Conservation (phyloP, 345 rosid species). For the Citrus mangshanensis region DNA sequence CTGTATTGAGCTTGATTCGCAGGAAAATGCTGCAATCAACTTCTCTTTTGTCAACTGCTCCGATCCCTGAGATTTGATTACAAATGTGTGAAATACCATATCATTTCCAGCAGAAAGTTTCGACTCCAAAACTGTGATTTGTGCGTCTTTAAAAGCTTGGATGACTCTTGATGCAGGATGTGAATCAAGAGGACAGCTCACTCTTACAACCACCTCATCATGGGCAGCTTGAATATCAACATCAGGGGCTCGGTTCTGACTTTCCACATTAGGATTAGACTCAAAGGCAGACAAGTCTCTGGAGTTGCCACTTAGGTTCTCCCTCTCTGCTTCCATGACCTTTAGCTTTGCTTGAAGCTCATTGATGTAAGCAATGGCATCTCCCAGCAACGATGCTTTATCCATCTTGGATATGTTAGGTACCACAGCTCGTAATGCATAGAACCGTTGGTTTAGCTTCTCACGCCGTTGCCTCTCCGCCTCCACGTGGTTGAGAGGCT, state of each 20-base stretch:
- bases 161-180: constrained; percentile 81
- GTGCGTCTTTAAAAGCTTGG: constrained; percentile 69
- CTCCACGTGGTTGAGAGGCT: constrained; percentile 95
- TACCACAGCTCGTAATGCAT: constrained; percentile 87
- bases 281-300: constrained; percentile 35
- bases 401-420: constrained; percentile 99
- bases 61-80: constrained; percentile 63
- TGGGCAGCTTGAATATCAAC: constrained; percentile 58
- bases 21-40: constrained; percentile 60
- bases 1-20: constrained; percentile 43
- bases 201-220: constrained; percentile 67
- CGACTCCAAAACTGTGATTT: constrained; percentile 57
- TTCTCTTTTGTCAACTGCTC: constrained; percentile 86
- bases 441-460: constrained; percentile 92
- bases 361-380: constrained; percentile 88
- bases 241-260: constrained; percentile 31
- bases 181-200: constrained; percentile 68
- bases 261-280: constrained; percentile 23
- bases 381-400: constrained; percentile 91
- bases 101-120: constrained; percentile 62
- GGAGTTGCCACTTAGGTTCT: constrained; percentile 41
- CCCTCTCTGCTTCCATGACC: constrained; percentile 73
- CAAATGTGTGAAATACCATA: constrained; percentile 67
- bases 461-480: constrained; percentile 97
- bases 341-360: constrained; percentile 90